Base-by-base conservation (phyloP, 108 stramenopile genomes). In the Parietichytrium sp. region DNA sequence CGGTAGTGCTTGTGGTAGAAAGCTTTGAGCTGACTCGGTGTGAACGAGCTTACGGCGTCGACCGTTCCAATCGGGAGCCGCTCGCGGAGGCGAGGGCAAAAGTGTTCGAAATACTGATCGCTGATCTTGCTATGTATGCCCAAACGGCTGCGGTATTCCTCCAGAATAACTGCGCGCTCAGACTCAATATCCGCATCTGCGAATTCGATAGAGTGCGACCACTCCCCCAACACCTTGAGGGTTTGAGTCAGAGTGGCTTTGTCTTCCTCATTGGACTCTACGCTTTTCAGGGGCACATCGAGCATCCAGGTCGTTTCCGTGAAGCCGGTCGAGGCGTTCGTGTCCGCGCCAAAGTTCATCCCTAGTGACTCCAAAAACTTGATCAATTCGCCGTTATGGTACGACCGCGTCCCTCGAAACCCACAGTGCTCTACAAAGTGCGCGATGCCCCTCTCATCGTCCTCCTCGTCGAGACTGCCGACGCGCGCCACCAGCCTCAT, bases 131-230 rank as follows among this genome's bases (percentile, higher is more conserved):
- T 15, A 15, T 26, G 49, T 18, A 30, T 13, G 26, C 79, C 79
- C 15, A 48, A 30, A 3, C 29, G 26, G 29, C 26, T 49, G 79
- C 79, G 79, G 48, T 79, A 49, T 23, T 79, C 79, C 79, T 79
- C 48, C 30, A 79, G 50, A 29, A 79, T 79, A 4, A 79, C 79
- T 26, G 25, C 27, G 48, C 79, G 79, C 79, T 79, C 79, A 31
- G 48, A 48, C 48, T 79, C 79, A n/a, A 79, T 50, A 23, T 79
- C 79, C 16, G 79, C 79, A 4, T 4, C 79, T 12, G 48, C 12
- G 13, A 49, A 50, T 25, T 27, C 25, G 15, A 50, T 50, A 50
- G 26, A 26, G 26, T 30, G 48, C 16, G 48, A 23, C 79, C 79
- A 79, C 23, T 79, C 79, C 27, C 31, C 48, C 29, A 79, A 50